Evolutionary conservation across 202 grass and related monocot species (phyloP), one percentile per base, ranked within the genome.

Genomic region (Zizania palustris): DNA sequence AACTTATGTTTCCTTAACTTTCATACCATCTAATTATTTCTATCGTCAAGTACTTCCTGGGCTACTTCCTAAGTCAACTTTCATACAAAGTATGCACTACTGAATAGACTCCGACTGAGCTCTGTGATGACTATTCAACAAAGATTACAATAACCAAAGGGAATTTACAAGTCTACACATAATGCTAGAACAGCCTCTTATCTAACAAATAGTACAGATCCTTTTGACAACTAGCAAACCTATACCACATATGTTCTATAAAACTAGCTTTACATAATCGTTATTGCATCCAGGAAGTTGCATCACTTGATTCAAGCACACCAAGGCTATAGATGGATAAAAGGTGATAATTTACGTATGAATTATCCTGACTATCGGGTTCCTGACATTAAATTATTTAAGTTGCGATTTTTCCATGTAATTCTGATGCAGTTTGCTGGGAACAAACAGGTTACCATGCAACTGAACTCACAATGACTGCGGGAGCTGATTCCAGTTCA

Each of bases 401-500:
- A 48, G 42, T 20, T 67, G 51, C 42, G 39, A 72, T 21, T 34
- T 79, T 60, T 13, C 20, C 62, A 62, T 68, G 11, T 51, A 76
- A 34, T 39, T 39, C 9, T 6, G 11, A 10, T 73, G 51, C 51
- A 62, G 21, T 80, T 62, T 67, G 15, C n/a, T 60, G 33, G 51
- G 16, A 49, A 37, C 60, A 65, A 65, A 62, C 10, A 48, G 35
- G 36, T 74, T 87, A 85, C 85, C 83, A 34, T 71, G 55, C 69
- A 71, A 84, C 66, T 69, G 63, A 72, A 83, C 84, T 90, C 82
- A 99, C 83, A 86, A 81, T 83, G 96, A 82, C 58, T 91, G 89
- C 38, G 92, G 85, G 61, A 99, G 71, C 69, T 99, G 92, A 71
- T 81, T 90, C 96, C 96, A 99, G 66, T 99, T 93, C 87, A 95